Conservation (phyloP, 768 basidiomycete genomes). For the Pisolithus albus region DNA sequence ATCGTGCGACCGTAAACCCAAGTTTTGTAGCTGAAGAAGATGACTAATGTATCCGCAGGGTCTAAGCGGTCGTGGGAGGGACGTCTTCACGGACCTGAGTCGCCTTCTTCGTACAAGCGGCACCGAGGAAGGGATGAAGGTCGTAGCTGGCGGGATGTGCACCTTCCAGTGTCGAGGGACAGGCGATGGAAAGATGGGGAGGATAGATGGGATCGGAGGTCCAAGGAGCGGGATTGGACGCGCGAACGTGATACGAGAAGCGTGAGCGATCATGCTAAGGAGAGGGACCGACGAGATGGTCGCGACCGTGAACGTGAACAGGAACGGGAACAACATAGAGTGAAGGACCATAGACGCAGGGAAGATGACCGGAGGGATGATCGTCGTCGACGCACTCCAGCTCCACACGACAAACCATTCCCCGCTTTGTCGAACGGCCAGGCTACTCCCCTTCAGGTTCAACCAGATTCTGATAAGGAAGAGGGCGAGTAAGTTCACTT, state of each 20-base stretch:
- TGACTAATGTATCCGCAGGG: slow-evolving; percentile 84
- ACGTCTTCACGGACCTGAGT: slow-evolving; percentile 31
- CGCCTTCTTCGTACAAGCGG: slow-evolving; percentile 41
- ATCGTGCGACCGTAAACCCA: slow-evolving; percentile 80
- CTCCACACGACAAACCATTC: slow-evolving; percentile 5
- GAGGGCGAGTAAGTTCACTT: slow-evolving; percentile 84
- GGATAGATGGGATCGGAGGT: slow-evolving; percentile 30
- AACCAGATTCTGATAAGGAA: slow-evolving; percentile 59
- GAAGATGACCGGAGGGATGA: slow-evolving; percentile 26
- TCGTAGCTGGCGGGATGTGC: slow-evolving; percentile 66
- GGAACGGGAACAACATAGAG: slow-evolving; percentile 12
- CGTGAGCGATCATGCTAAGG: slow-evolving; percentile 21
- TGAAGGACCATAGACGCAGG: slow-evolving; percentile 22
- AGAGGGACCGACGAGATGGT: slow-evolving; percentile 23
- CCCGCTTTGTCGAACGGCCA: slow-evolving; percentile 16
- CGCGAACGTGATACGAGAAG: slow-evolving; percentile 33
- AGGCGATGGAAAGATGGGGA: slow-evolving; percentile 29
- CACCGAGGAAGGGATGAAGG: slow-evolving; percentile 46
- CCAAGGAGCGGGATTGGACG: slow-evolving; percentile 33
- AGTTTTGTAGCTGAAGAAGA: slow-evolving; percentile 34
- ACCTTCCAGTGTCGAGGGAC: slow-evolving; percentile 37
- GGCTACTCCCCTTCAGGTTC: slow-evolving; percentile 10
- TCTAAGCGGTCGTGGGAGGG: slow-evolving; percentile 75
- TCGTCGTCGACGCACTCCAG: slow-evolving; percentile 18
- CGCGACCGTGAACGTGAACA: slow-evolving; percentile 23